Evolutionary conservation across 331 rosid genomes (phyloP).

Genomic region (Spiraea crenata): DNA sequence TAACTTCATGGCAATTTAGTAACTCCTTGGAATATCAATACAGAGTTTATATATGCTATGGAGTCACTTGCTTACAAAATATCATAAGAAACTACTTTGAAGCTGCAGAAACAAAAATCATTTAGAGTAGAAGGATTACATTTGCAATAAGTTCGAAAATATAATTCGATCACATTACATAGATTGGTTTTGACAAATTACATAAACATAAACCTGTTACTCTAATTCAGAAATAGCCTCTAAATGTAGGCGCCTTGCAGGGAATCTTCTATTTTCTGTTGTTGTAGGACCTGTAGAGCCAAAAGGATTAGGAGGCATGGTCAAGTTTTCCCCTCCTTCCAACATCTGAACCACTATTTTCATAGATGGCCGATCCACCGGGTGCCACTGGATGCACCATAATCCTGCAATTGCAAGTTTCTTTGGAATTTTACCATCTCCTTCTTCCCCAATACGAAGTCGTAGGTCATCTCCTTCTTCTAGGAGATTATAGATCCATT

Average conservation of each 20-base stretch:
- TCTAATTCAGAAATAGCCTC: conserved; percentile 15
- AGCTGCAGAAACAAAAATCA: no score
- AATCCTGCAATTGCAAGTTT: conserved; percentile 8
- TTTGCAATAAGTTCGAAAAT: no score
- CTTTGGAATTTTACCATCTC: neutral
- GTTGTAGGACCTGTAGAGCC: neutral
- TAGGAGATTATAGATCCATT: conserved; percentile 17
- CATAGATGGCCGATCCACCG: conserved; percentile 7
- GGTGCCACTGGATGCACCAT: conserved; percentile 22
- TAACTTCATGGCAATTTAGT: no score
- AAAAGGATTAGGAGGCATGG: conserved; percentile 14
- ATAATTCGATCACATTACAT: no score
- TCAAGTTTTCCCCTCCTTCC: neutral
- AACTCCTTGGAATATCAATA: no score
- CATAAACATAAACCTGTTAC: neutral
- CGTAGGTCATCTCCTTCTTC: neutral
- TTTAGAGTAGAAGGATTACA: no score
- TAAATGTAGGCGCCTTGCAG: neutral
- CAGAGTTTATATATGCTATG: no score
- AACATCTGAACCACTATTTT: conserved; percentile 9
- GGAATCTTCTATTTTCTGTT: neutral
- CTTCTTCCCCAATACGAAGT: neutral
- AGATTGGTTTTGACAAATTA: no score
- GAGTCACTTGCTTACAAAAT: no score
- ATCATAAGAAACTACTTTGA: no score